Percentiles rank a stretch among this genome's conserved stretches.
Evolutionary conservation across 805 yeast species (phyloP).

Genomic region (Candida mattraensis): DNA sequence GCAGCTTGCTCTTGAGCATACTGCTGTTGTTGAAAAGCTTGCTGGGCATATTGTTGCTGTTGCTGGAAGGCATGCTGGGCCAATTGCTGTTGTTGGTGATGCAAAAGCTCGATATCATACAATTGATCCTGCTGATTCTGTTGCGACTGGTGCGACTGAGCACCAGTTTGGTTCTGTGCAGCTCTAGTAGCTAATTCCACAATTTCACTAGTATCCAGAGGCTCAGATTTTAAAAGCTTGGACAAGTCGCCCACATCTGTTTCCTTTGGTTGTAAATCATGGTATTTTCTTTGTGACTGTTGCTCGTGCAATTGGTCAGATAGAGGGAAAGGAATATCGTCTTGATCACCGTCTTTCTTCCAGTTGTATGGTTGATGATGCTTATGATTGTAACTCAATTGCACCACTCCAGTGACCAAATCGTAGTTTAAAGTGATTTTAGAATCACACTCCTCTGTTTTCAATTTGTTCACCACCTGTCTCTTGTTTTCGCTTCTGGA

Average conservation of each 20-base stretch:
- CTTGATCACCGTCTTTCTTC: conserved; percentile 26
- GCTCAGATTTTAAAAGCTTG: conserved; percentile 22
- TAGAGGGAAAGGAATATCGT: conserved; percentile 20
- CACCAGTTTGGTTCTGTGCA: conserved; percentile 18
- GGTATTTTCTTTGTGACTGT: conserved; percentile 12
- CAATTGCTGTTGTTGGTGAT: conserved; percentile 20
- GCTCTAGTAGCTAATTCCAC: conserved; percentile 27
- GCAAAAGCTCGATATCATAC: conserved; percentile 21
- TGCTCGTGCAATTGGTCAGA: conserved; percentile 12
- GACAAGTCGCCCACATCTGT: conserved; percentile 23
- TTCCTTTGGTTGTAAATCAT: conserved; percentile 19
- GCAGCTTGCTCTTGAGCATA: conserved; percentile 6
- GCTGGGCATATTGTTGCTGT: too few relatives aligned
- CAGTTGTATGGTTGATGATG: conserved; percentile 40
- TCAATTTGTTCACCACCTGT: conserved; percentile 38
- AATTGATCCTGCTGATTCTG: conserved; percentile 16
- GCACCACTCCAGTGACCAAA: conserved; percentile 37
- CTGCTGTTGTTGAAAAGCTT: conserved; percentile 7
- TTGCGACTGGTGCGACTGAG: background rate
- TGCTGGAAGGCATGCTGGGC: conserved; percentile 18
- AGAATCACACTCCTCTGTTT: conserved; percentile 42
- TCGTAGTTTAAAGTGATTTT: conserved; percentile 40
- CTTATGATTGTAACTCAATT: conserved; percentile 39
- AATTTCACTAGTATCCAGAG: conserved; percentile 23
- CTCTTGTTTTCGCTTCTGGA: conserved; percentile 41